Base-by-base conservation (phyloP, 352 stramenopile genomes). In the Globisporangium solare region DNA sequence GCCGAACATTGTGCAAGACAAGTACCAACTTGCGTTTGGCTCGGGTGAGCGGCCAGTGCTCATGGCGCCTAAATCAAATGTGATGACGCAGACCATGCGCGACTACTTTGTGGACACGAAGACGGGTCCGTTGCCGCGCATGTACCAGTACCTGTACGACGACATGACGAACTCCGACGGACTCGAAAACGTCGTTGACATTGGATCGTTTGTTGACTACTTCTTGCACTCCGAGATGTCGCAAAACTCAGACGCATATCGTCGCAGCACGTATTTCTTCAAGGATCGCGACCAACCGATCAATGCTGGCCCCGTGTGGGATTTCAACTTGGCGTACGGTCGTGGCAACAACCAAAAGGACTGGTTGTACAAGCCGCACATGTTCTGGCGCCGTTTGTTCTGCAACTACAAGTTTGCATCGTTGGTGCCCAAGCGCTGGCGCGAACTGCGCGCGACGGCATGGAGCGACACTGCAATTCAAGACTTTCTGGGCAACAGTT, bases 401-500 rank as follows among this genome's bases (percentile, higher is more conserved):
- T 89, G 79, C 58, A 83, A 89, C 57, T 88, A 88, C 68, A 82
- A 87, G 56, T 86, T 88, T 32, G 75, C 74, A 15, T 73, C 71
- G 8, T 66, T 88, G 3, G 65, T 80, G 24, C 73, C 73, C 20
- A 72, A 85, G 58, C 74, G 79, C 17, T 89, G 77, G 77, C 61
- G 48, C 6, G 56, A 68, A 31, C 40, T 89, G 50, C 74, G 79
- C 20, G 56, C 63, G 12, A 58, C 53, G 3, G 64, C 62, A 37
- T 89, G 79, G 79, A 87, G 73, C 58, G 67, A 88, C 47, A 64
- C 71, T 10, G 60, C 77, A 0, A 83, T 89, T 37, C 52, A 41
- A 6, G 61, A 51, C 14, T 89, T 88, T 46, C 56, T 88, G 18
- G 50, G 70, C 31, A 54, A 62, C 35, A 68, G 59, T 22, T 62